Evolutionary conservation across 2,329 filamentous ascomycete species (phyloP).

Genomic region (Herpotrichia juniperi): DNA sequence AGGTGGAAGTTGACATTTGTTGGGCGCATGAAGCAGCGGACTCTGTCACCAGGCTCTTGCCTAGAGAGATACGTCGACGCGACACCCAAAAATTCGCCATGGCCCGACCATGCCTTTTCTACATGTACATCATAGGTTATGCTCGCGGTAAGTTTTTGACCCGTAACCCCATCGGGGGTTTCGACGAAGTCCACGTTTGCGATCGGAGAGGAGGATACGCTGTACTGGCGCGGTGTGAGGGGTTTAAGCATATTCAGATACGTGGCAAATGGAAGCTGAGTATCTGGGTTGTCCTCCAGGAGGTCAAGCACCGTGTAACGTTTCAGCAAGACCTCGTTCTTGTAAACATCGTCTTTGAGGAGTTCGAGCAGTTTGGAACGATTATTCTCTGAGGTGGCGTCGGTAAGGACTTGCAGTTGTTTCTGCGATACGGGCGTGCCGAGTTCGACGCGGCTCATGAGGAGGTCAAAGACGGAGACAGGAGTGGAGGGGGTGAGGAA

Average conservation of each 20-base stretch:
- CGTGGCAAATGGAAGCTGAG: slow-evolving; percentile 56
- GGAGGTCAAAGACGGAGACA: slow-evolving; percentile 16
- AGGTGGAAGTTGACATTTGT: slow-evolving; percentile 47
- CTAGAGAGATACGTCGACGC: slow-evolving; percentile 43
- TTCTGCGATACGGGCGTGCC: slow-evolving; percentile 18
- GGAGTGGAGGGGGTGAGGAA: slow-evolving; percentile 15
- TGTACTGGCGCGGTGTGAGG: slow-evolving; percentile 75
- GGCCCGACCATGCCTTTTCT: slow-evolving; percentile 26
- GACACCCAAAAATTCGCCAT: slow-evolving; percentile 48
- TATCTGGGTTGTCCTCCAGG: slow-evolving; percentile 20
- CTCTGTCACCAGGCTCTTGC: slow-evolving; percentile 35
- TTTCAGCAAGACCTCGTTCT: slow-evolving; percentile 9
- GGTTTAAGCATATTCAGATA: slow-evolving; percentile 74
- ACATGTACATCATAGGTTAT: slow-evolving; percentile 71
- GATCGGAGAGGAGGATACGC: slow-evolving; percentile 74
- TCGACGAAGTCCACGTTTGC: slow-evolving; percentile 44
- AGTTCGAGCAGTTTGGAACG: slow-evolving; percentile 11
- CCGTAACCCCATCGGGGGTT: not conserved
- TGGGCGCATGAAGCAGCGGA: slow-evolving; percentile 41
- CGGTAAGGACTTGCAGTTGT: slow-evolving; percentile 17
- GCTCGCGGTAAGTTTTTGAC: slow-evolving; percentile 54
- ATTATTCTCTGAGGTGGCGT: slow-evolving; percentile 10
- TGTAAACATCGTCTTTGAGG: slow-evolving; percentile 37
- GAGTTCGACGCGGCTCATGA: slow-evolving; percentile 19
- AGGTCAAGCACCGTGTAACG: slow-evolving; percentile 21